Evolutionary conservation across 345 rosid genomes (phyloP), one percentile per base, ranked within the genome.

Genomic region (Brassica napus): DNA sequence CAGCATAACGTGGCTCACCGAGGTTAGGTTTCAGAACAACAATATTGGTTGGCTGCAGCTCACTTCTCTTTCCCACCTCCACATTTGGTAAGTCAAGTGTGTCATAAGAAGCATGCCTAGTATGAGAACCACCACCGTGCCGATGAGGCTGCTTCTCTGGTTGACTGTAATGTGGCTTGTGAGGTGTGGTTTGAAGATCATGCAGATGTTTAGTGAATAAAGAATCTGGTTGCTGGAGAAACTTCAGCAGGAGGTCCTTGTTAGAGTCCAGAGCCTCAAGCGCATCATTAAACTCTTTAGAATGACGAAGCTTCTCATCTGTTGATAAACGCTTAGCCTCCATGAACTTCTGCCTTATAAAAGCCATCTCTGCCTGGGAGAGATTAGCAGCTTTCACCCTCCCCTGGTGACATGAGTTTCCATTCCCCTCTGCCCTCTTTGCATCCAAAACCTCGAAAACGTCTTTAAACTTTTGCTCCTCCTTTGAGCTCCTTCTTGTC

Each of bases 391-490:
- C 78, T 62, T 82, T 82, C 69, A 74, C 68, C 64, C 80, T 81
- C 42, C 44, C 82, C 15, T 84, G 75, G 10, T 79, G 82, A 72
- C 73, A 81, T 12, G 71, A 76, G 77, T 71, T 26, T 71, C 82
- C 72, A 68, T 69, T 67, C 73, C 74, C 83, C 82, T 82, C 89
- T 78, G 78, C 81, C 84, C 79, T 88, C 24, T 86, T 74, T 44
- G 87, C 75, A 66, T 96, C 99, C 58, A 86, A 77, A 80, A 96
- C 98, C 84, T 96, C 99, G 65, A 84, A 93, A 35, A 96, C 99
- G 85, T 96, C 99, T 83, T 96, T 96, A 73, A 92, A 96, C 74
- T 93, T 97, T 60, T 89, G 88, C 68, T 92, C 94, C 55, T 86
- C 91, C 83, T 83, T 90, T 11, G 94, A 92, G 82, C 85, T 86